These are phyloP conservation scores for Candida broadrunensis DNA, from an alignment of 805 yeast species.

Conservation along the genomic window DNA sequence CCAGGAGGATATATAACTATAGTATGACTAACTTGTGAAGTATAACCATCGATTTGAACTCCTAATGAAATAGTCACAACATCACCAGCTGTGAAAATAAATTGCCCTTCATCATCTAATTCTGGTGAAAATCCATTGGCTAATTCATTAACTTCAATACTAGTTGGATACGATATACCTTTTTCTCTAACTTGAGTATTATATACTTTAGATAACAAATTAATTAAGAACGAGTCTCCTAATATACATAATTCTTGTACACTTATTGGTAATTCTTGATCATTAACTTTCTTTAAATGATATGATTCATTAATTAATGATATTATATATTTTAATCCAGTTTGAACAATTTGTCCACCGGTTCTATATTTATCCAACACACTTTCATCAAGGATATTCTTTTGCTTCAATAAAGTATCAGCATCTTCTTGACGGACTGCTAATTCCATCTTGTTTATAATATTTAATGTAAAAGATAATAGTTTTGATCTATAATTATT, in stretches of 20 bases:
- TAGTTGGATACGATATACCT: constrained; percentile 91
- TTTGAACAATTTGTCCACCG: constrained; percentile 88
- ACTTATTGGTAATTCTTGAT: constrained; percentile 45
- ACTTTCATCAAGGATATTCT: constrained; percentile 59
- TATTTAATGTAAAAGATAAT: no score
- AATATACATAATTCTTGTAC: constrained; percentile 73
- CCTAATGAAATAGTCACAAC: constrained; percentile 83
- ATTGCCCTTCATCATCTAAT: constrained; percentile 49
- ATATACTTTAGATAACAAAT: constrained; percentile 59
- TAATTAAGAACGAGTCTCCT: constrained; percentile 72
- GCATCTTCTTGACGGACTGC: constrained; percentile 75
- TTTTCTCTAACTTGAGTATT: constrained; percentile 70
- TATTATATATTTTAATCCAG: constrained; percentile 65
- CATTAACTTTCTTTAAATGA: constrained; percentile 48
- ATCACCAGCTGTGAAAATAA: constrained; percentile 69
- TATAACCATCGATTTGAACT: constrained; percentile 93
- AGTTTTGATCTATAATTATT: no score
- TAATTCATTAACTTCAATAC: constrained; percentile 79
- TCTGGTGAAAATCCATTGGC: constrained; percentile 85
- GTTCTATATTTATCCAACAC: constrained; percentile 79
- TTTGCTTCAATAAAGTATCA: constrained; percentile 66
- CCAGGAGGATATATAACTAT: constrained; percentile 77
- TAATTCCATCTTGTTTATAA: no score
- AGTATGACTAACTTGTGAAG: constrained; percentile 84
- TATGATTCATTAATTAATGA: constrained; percentile 70